Base-by-base conservation (phyloP, 108 stramenopile species). In the Hondaea fermentalgiana region DNA sequence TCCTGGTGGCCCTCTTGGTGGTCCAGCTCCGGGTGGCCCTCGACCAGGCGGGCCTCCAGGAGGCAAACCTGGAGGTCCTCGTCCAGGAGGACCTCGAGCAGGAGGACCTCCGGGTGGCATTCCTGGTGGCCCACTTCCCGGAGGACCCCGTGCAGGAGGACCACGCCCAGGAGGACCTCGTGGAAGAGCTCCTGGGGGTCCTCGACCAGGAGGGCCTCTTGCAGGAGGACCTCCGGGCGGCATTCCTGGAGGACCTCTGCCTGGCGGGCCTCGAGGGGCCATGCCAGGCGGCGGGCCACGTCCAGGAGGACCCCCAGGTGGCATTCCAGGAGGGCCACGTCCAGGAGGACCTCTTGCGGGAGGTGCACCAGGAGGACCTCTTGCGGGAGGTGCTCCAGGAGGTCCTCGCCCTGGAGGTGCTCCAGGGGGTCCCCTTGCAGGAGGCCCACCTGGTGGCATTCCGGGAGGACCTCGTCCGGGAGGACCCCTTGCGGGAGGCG, bases 61-160 rank as follows among this genome's bases (percentile, higher is more conserved):
- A 4, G 89, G 88, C 17, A 5, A 55, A 43, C 60, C 89, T 44
- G 59, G 53, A 2, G 72, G 72, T 3, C 28, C 72, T 72, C 72
- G 28, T 72, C 35, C 35, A 35, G 72, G 72, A 72, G 72, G 89
- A 64, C 91, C 88, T 5, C 60, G 35, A 35, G 35, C 53, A 23
- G 91, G 90, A 25, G 91, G 90, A 3, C 90, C 90, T 87, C 90
- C 72, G 16, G 91, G 91, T 10, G 91, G 91, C 21, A 64, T 23
- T 76, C 89, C 88, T 45, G 89, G 44, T n/a, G 91, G 90, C 3
- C 90, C 90, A 12, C 87, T 28, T 12, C 58, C 28, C 14, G 44
- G 10, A 12, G 44, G 28, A 72, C 87, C 87, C 29, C 88, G 92
- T 89, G 44, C 91, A 29, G 89, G 91, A 0, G 92, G 92, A 19